A percentile compares a stretch with the other conserved stretches of the same genome.
These are phyloP conservation scores for Kluyveromyces siamensis DNA, from an alignment of 805 yeast genomes.

Conservation along the genomic window DNA sequence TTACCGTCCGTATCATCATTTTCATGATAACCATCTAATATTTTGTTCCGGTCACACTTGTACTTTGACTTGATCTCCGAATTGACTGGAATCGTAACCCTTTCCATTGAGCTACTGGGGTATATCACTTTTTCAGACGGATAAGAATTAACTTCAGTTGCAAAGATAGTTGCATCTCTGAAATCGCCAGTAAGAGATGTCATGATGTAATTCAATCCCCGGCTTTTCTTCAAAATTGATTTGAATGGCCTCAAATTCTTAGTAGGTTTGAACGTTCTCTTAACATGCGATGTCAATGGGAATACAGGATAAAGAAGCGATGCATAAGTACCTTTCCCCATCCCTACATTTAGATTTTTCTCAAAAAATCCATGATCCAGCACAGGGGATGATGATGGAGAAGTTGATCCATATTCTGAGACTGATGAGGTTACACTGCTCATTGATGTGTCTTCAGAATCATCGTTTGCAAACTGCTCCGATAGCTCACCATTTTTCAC, in stretches of 20 bases:
- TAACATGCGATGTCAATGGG: background rate
- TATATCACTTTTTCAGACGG: slow-evolving; percentile 14
- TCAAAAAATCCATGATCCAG: background rate
- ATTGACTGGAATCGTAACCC: slow-evolving; percentile 25
- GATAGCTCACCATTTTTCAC: background rate
- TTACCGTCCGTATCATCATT: slow-evolving; percentile 5
- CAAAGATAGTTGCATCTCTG: slow-evolving; percentile 26
- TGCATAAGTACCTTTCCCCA: background rate
- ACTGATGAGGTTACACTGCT: background rate
- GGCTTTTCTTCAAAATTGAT: slow-evolving; percentile 15
- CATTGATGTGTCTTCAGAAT: background rate
- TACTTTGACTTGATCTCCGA: slow-evolving; percentile 18
- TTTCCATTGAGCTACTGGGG: slow-evolving; percentile 18
- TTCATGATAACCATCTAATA: slow-evolving; percentile 12
- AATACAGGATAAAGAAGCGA: background rate
- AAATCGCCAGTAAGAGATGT: slow-evolving; percentile 22
- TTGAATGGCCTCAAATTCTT: slow-evolving; percentile 9
- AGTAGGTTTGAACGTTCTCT: background rate
- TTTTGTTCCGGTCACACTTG: slow-evolving; percentile 11
- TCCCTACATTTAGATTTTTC: background rate
- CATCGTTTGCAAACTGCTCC: background rate
- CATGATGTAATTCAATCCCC: slow-evolving; percentile 19
- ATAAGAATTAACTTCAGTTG: slow-evolving; percentile 25
- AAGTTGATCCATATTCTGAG: background rate
- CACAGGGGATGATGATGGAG: slow-evolving; percentile 2